Conservation (phyloP, 2,329 filamentous ascomycete genomes). For the Talaromyces funiculosus region DNA sequence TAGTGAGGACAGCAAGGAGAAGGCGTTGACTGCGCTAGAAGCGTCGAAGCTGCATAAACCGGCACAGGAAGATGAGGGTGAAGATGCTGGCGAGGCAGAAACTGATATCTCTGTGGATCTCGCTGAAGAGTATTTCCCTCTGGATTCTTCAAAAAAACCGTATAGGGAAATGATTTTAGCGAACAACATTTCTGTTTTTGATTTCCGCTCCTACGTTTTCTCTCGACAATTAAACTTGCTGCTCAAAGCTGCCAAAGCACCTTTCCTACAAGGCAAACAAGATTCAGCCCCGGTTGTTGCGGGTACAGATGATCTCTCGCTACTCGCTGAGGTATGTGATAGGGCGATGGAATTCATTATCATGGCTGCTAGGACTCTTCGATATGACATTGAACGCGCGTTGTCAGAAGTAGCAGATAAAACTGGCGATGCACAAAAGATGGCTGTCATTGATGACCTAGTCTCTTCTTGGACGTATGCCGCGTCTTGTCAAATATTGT, state of each 20-base stretch:
- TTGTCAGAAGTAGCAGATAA: conserved; percentile 41
- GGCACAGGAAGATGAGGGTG: conserved; percentile 15
- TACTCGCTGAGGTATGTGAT: conserved; percentile 81
- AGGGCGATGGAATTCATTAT: conserved; percentile 80
- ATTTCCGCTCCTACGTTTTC: conserved; percentile 92
- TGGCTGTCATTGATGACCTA: conserved; percentile 39
- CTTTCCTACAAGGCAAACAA: conserved; percentile 30
- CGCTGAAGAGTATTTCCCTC: conserved; percentile 31
- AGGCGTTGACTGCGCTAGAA: conserved; percentile 50
- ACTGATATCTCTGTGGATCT: conserved; percentile 26
- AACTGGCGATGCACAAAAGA: conserved; percentile 29
- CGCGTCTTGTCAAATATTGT: conserved; percentile 40
- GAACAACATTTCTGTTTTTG: conserved; percentile 93
- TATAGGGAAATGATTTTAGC: conserved; percentile 89
- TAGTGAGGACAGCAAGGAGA: conserved; percentile 66
- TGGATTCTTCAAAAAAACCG: conserved; percentile 61
- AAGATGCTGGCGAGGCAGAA: conserved; percentile 27
- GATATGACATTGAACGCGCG: conserved; percentile 67
- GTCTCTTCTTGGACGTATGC: conserved; percentile 45
- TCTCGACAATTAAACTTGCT: conserved; percentile 78
- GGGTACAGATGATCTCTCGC: conserved; percentile 66
- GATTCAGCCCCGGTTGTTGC: conserved; percentile 29
- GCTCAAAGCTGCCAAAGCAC: conserved; percentile 68
- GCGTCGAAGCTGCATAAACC: conserved; percentile 19
- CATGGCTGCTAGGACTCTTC: conserved; percentile 70